These are phyloP conservation scores for Aphanoascus verrucosus DNA, from an alignment of 2,329 filamentous ascomycete species.

Conservation along the genomic window DNA sequence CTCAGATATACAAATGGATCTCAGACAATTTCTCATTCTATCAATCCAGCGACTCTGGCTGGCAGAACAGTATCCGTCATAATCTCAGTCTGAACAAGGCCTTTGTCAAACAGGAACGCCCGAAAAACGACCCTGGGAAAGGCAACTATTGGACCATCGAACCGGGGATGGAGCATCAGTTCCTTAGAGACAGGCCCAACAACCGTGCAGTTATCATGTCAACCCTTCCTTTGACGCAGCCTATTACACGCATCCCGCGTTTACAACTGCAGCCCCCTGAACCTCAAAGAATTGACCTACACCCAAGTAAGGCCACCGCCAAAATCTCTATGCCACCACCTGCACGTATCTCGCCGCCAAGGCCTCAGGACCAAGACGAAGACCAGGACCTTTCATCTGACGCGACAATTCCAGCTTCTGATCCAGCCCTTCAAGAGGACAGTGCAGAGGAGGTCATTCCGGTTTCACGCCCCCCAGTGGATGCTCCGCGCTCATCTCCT, in stretches of 20 bases:
- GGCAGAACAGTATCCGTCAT: conserved; percentile 98
- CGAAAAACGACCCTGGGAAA: conserved; percentile 94
- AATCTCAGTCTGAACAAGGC: conserved; percentile 95
- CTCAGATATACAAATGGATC: conserved; percentile 99
- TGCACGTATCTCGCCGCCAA: conserved; percentile 13
- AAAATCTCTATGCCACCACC: conserved; percentile 10
- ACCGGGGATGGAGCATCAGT: conserved; percentile 76
- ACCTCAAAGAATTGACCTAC: conserved; percentile 8
- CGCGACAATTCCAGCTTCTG: conserved; percentile 64
- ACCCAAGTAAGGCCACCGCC: conserved; percentile 13
- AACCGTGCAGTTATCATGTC: conserved; percentile 36
- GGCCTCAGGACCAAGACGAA: conserved; percentile 36
- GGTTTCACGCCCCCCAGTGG: conserved; percentile 19
- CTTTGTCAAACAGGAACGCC: conserved; percentile 88
- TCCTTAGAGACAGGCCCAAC: conserved; percentile 71
- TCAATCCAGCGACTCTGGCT: conserved; percentile 70
- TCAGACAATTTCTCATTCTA: conserved; percentile 91
- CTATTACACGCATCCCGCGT: conserved; percentile 16
- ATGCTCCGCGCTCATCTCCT: conserved; percentile 37
- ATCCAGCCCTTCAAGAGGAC: conserved; percentile 50
- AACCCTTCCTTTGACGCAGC: conserved; percentile 31
- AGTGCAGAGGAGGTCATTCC: conserved; percentile 34
- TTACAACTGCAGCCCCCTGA: neutral
- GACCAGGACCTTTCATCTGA: conserved; percentile 57
- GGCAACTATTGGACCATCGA: conserved; percentile 96